A percentile compares a stretch with the other conserved stretches of the same genome.
phyloP scores from a whole-genome alignment of 805 yeast species.

The Sugiyamaella smithiae region DNA sequence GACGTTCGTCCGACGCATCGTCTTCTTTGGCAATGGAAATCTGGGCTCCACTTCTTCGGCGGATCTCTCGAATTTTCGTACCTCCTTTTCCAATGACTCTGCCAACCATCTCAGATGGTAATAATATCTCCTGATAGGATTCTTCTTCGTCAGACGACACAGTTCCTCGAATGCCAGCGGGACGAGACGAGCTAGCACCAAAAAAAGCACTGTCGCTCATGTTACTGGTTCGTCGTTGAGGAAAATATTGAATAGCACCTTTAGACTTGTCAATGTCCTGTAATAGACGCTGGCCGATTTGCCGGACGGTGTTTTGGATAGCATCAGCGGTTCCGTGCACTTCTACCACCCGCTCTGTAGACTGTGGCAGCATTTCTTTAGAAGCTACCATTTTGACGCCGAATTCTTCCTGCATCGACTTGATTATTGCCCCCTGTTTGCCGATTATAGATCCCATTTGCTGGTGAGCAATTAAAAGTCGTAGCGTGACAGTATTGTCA shows the following conservation, averaged over 20 bases:
- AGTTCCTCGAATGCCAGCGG: not conserved
- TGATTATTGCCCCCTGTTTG: conserved; percentile 74
- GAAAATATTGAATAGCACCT: conserved; percentile 55
- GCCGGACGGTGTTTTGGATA: conserved; percentile 54
- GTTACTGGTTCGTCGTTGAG: conserved; percentile 6
- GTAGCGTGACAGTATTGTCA: conserved; percentile 47
- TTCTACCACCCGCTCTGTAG: conserved; percentile 84
- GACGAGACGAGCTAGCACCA: not conserved
- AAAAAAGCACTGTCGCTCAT: not conserved
- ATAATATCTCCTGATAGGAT: conserved; percentile 42
- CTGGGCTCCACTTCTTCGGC: conserved; percentile 73
- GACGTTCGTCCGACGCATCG: conserved; percentile 56
- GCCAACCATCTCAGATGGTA: conserved; percentile 83
- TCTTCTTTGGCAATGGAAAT: conserved; percentile 71
- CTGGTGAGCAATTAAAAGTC: conserved; percentile 75
- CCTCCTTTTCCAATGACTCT: conserved; percentile 87
- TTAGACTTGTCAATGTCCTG: conserved; percentile 70
- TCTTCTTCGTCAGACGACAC: conserved; percentile 33
- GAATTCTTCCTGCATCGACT: conserved; percentile 65
- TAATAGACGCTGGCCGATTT: conserved; percentile 65
- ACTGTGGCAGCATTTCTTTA: conserved; percentile 73
- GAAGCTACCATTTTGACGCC: conserved; percentile 83
- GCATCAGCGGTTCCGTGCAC: conserved; percentile 73
- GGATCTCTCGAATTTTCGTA: conserved; percentile 78
- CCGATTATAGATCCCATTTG: conserved; percentile 91